Evolutionary conservation across 192 early-diverging fungal genomes (phyloP).

Genomic region (Lobosporangium transversale): DNA sequence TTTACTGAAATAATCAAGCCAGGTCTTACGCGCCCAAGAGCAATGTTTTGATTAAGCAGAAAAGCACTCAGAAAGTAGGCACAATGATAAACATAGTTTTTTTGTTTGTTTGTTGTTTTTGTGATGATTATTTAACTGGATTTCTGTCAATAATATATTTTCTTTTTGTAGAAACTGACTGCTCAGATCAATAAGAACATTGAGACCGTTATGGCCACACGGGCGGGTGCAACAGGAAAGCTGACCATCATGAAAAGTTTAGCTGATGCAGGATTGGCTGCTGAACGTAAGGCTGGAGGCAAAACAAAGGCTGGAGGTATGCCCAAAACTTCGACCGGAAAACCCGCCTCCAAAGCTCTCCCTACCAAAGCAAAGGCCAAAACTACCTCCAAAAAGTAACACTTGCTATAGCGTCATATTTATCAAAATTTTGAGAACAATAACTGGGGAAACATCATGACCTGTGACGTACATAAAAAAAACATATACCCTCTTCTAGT

Average conservation of each 20-base stretch:
- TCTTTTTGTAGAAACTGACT: constrained; percentile 56
- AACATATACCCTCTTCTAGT: too few relatives aligned
- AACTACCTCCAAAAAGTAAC: constrained; percentile 43
- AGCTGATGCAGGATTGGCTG: constrained; percentile 64
- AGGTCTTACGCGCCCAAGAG: constrained; percentile 48
- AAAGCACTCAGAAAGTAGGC: constrained; percentile 37
- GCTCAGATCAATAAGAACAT: constrained; percentile 66
- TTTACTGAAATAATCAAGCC: too few relatives aligned
- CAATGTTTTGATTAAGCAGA: constrained; percentile 51
- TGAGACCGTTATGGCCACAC: constrained; percentile 73
- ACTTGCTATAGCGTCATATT: not conserved
- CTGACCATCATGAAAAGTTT: constrained; percentile 80
- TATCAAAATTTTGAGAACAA: too few relatives aligned
- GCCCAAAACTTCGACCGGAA: constrained; percentile 44
- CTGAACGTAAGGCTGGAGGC: constrained; percentile 61
- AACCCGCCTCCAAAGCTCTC: constrained; percentile 30
- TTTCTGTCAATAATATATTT: not conserved
- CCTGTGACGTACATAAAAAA: too few relatives aligned
- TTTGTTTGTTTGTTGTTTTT: not conserved
- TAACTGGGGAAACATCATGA: too few relatives aligned
- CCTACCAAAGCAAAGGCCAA: constrained; percentile 50
- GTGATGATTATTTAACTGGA: not conserved
- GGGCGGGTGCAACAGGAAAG: constrained; percentile 79
- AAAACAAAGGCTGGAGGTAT: constrained; percentile 57
- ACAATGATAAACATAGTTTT: not conserved